Percentiles rank a stretch among this genome's conserved stretches.
phyloP scores from a whole-genome alignment of 2,329 filamentous ascomycete species.

The Teratosphaeria gauchensis region DNA sequence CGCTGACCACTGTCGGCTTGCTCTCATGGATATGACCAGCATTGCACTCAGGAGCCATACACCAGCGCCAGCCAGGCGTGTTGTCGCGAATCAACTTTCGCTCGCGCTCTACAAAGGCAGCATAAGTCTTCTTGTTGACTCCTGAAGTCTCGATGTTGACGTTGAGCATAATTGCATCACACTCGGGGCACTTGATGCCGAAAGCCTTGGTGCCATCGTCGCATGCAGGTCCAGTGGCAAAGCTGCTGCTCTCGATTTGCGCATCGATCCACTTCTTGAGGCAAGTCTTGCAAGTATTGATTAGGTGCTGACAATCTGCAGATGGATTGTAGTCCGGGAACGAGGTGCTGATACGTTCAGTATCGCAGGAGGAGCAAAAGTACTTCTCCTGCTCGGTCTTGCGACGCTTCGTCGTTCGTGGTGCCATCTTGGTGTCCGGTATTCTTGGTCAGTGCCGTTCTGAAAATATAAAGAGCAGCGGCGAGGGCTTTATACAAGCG shows the following conservation, averaged over 20 bases:
- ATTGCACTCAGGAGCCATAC: constrained; percentile 39
- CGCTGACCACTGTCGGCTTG: not conserved
- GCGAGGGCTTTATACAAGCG: not conserved
- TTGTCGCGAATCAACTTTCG: constrained; percentile 17
- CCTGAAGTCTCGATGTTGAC: constrained; percentile 36
- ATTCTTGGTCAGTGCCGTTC: not conserved
- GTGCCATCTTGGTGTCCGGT: not conserved
- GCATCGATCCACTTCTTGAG: constrained; percentile 28
- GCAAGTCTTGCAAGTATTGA: constrained; percentile 28
- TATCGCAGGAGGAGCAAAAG: constrained; percentile 15
- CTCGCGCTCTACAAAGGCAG: constrained; percentile 19
- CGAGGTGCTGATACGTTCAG: constrained; percentile 4
- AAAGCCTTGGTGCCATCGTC: constrained; percentile 4
- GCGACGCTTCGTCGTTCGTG: constrained; percentile 3
- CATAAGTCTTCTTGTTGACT: not conserved
- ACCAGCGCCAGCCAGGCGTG: constrained; percentile 41
- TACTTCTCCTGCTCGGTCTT: constrained; percentile 7
- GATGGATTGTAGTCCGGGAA: constrained; percentile 29
- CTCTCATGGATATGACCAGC: constrained; percentile 39
- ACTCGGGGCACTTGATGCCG: constrained; percentile 36
- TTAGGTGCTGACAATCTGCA: constrained; percentile 26
- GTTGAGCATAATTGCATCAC: constrained; percentile 34
- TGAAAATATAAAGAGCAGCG: not conserved
- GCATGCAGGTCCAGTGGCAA: constrained; percentile 1
- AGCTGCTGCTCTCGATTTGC: constrained; percentile 13